Evolutionary conservation across 2,329 filamentous ascomycete species (phyloP), one percentile per base, ranked within the genome.

Genomic region (Calonectria fujianensis): DNA sequence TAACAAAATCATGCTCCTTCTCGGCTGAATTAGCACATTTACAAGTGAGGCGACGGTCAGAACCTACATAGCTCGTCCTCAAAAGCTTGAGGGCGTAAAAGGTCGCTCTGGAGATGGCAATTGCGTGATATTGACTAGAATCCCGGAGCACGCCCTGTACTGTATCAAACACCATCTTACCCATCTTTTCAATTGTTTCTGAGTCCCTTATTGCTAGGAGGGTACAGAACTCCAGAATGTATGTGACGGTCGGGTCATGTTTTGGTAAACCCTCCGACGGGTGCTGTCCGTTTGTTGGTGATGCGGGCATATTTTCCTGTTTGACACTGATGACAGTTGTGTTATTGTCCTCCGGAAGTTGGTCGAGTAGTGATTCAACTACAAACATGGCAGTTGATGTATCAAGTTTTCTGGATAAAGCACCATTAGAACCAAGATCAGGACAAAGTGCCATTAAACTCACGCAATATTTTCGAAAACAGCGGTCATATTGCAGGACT

Each of bases 141-240:
- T 98, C 95, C 48, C 96, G 92, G 52, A 98, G 90, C 35, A 98
- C 90, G 54, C 91, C 92, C 79, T 97, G 94, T n/a, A 98, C 86
- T 9, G 93, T 92, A 78, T 95, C 93, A 27, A 95, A 93, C 13
- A 98, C 92, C 72, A 91, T 90, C 82, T 96, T 96, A 7, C 96
- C 96, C 51, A 98, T 89, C 9, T 89, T 86, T 74, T 91, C 89
- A 37, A 97, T 90, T 0, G 95, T 95, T 75, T 94, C 90, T 20
- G 92, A 88, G 81, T 98, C 94, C 71, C 94, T 91, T 13, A 97
- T 89, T 10, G 94, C 93, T 41, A 98, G 87, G 1, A 96, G 90
- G 0, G 97, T 98, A 48, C 94, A 94, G 74, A 98, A 90, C 82
- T 99, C 97, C 14, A 99, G 88, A n/a, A 98, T 91, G 82, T 98